Evolutionary conservation across 2,329 filamentous ascomycete species (phyloP), one percentile per base, ranked within the genome.

Genomic region (Rhynchosporium agropyri): DNA sequence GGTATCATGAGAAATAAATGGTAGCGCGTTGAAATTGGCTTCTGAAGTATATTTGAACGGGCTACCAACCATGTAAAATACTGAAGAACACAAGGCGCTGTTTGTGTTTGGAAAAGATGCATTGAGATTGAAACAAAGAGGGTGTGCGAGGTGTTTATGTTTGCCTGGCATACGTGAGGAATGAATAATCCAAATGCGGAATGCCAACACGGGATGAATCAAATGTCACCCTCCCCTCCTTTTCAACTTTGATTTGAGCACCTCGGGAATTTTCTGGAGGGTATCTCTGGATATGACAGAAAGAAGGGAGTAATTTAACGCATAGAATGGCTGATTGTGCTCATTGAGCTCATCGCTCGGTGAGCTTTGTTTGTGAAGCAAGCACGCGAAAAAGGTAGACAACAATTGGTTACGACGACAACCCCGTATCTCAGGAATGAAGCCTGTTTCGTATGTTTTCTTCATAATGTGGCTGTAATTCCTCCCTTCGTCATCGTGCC

Each of bases 91-190:
- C 51, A 42, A 40, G 40, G 51, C 36, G 9, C 5, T 42, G 36
- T 28, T 42, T 3, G 20, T 15, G 33, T 9, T 28, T 29, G 13
- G 46, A 48, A 48, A 5, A 7, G 33, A 10, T 15, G 38, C 31
- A n/a, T 28, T 38, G 48, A 29, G 45, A 54, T 20, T 8, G 29
- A 40, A 53, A 55, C 54, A 53, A 42, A 49, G 43, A 55, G 45
- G 45, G 28, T 13, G 29, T 13, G 26, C n/a, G 26, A 38, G 15
- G 48, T 33, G 33, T 31, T 38, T 43, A 31, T 63, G 61, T 62
- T 62, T 49, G 58, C 51, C 33, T 40, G 20, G 38, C 20, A 60
- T 50, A 48, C 33, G 26, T 48, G 60, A 66, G 64, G 66, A 68
- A 68, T 65, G 64, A 28, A 28, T 15, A 12, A 33, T 59, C 50